Base-by-base conservation (phyloP, 768 basidiomycete species). In the Artomyces pyxidatus region DNA sequence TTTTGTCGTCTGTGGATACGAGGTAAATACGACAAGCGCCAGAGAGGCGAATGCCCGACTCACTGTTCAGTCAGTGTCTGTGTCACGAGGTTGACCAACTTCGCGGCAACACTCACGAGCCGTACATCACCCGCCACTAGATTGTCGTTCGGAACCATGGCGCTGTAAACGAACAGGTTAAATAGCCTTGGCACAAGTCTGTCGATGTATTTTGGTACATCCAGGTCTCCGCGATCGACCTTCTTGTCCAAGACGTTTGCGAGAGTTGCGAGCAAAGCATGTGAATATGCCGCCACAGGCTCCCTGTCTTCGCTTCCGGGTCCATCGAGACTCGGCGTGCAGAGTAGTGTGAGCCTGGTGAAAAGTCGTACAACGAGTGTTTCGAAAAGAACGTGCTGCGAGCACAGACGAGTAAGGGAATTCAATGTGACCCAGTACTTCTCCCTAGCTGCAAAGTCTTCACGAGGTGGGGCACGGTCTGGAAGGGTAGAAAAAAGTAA, bases 181-280 rank as follows among this genome's bases (percentile, higher is more conserved):
- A 81, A 89, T 4, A 98, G 59, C 25, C 76, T 69, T 14, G 85
- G 80, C 2, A 93, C 74, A 1, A 98, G 68, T 17, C 73, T 71
- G 55, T 96, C 88, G 29, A 85, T 72, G 59, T 92, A 91, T 64
- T 86, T 90, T 0, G 76, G 66, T 16, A 97, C 73, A 60, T 98
- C 96, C 0, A 67, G 60, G 61, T 95, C 59, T 1, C 61, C 62
- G n/a, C 44, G 48, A 3, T 62, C 60, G 6, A 73, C 67, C 63
- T 87, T 87, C 16, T 53, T 57, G 9, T 65, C 58, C 14, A 97
- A 63, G 0, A 84, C 80, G 37, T 80, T 75, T 1, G 74, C 71
- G 6, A 98, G 66, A 0, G 85, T 79, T 42, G 75, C 70, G 42
- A 98, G 73, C 27, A 98, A 73, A 26, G 92, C 80, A 65, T 92